phyloP scores from a whole-genome alignment of 1,284 basidiomycete genomes.

The Testicularia cyperi region DNA sequence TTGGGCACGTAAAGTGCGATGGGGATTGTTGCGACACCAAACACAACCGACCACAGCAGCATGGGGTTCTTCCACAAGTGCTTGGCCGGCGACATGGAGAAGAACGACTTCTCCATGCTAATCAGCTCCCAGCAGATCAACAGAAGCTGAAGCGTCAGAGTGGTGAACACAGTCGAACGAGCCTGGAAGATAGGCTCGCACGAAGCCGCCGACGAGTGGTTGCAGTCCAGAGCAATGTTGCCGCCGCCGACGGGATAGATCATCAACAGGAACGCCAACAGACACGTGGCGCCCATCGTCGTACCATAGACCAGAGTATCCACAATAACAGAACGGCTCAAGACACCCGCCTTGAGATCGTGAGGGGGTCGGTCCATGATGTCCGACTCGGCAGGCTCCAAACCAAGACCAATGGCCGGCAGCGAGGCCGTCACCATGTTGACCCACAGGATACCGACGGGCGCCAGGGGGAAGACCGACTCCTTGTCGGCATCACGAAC shows the following conservation, averaged over 20 bases:
- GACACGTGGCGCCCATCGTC: slow-evolving; percentile 49
- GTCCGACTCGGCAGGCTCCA: slow-evolving; percentile 44
- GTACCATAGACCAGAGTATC: slow-evolving; percentile 52
- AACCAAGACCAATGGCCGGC: slow-evolving; percentile 52
- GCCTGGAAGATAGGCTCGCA: slow-evolving; percentile 52
- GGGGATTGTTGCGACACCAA: slow-evolving; percentile 44
- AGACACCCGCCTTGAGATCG: slow-evolving; percentile 44
- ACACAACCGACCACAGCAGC: slow-evolving; percentile 47
- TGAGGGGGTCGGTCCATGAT: slow-evolving; percentile 51
- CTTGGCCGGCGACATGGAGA: slow-evolving; percentile 43
- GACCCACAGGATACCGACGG: slow-evolving; percentile 50
- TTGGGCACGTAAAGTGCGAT: slow-evolving; percentile 51
- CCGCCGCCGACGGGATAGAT: slow-evolving; percentile 50
- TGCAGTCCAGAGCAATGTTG: slow-evolving; percentile 40
- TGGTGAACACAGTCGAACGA: slow-evolving; percentile 48
- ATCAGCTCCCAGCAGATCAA: slow-evolving; percentile 53
- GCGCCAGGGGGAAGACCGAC: slow-evolving; percentile 49
- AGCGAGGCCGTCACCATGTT: slow-evolving; percentile 52
- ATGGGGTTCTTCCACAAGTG: slow-evolving; percentile 46
- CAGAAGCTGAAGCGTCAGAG: slow-evolving; percentile 47
- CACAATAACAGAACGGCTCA: slow-evolving; percentile 45
- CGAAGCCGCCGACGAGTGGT: slow-evolving; percentile 34
- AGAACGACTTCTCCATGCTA: slow-evolving; percentile 49
- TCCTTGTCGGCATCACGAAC: slow-evolving; percentile 45
- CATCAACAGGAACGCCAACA: slow-evolving; percentile 50